A percentile compares a stretch with the other conserved stretches of the same genome.
Evolutionary conservation across 2,329 filamentous ascomycete genomes (phyloP).

Genomic region (Tolypocladium sp.): DNA sequence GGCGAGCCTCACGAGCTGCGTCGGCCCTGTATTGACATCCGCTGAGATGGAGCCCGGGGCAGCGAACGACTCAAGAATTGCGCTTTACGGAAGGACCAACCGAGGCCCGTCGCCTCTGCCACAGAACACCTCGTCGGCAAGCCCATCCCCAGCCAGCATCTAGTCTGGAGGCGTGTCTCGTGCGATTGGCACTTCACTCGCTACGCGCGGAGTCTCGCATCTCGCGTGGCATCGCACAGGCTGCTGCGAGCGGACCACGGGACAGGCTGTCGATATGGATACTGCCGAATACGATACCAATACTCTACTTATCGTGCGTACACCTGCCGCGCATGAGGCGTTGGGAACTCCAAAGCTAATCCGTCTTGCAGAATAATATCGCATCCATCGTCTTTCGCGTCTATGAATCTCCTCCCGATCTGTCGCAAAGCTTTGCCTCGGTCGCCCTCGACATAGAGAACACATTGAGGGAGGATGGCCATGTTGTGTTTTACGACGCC

Average conservation of each 20-base stretch:
- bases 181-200: slow-evolving; percentile 4
- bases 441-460: slow-evolving; percentile 42
- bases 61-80: background rate
- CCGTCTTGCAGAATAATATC: slow-evolving; percentile 41
- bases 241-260: background rate
- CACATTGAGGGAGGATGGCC: slow-evolving; percentile 40
- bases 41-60: slow-evolving; percentile 30
- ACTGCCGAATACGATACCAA: slow-evolving; percentile 56
- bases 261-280: slow-evolving; percentile 45
- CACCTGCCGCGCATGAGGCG: background rate
- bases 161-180: background rate
- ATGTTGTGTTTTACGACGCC: slow-evolving; percentile 43
- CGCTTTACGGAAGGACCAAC: slow-evolving; percentile 8
- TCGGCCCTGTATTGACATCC: slow-evolving; percentile 13
- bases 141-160: background rate
- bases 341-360: slow-evolving; percentile 5
- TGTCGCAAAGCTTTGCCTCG: slow-evolving; percentile 33
- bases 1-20: slow-evolving; percentile 2
- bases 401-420: slow-evolving; percentile 39
- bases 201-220: background rate
- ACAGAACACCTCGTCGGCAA: background rate
- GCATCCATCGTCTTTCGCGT: slow-evolving; percentile 44
- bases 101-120: slow-evolving; percentile 7
- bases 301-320: slow-evolving; percentile 46
- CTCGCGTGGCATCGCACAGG: slow-evolving; percentile 1